These are phyloP conservation scores for Trebouxia sp. DNA, from an alignment of 139 green algal genomes.

Conservation along the genomic window DNA sequence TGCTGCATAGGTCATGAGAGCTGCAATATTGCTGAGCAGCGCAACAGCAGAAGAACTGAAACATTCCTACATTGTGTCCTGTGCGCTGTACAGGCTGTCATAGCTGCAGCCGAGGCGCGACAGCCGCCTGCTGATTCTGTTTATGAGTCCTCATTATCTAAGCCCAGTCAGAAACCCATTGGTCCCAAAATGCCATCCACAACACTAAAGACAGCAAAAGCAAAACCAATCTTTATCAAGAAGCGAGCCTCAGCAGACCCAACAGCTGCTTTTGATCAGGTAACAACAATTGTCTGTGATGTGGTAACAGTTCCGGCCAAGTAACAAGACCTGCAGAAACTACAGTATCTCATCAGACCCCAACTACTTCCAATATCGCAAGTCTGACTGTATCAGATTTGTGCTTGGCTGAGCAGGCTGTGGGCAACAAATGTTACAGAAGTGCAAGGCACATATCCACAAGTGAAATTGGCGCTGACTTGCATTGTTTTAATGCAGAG, in stretches of 20 bases:
- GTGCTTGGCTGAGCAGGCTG: too few species aligned
- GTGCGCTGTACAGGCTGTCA: not conserved
- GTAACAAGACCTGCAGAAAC: too few species aligned
- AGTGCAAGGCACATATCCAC: too few species aligned
- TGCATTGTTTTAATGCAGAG: not conserved
- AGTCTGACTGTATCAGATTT: too few species aligned
- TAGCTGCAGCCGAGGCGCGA: not conserved
- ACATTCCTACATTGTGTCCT: not conserved
- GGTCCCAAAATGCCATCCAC: not conserved
- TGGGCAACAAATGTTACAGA: too few species aligned
- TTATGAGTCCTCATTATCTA: not conserved
- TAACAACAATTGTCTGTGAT: not conserved
- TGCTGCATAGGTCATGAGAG: too few species aligned
- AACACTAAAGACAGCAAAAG: not conserved
- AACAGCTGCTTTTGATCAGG: not conserved
- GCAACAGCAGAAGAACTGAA: not conserved
- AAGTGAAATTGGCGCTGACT: too few species aligned
- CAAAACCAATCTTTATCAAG: constrained; percentile 8
- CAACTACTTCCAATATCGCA: too few species aligned
- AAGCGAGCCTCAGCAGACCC: not conserved
- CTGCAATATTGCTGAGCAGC: too few species aligned
- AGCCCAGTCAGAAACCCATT: not conserved
- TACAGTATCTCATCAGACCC: too few species aligned
- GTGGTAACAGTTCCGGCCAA: not conserved
- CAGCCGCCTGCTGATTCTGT: not conserved